Evolutionary conservation across 2,329 filamentous ascomycete genomes (phyloP).

Genomic region (Setomelanomma holmii): DNA sequence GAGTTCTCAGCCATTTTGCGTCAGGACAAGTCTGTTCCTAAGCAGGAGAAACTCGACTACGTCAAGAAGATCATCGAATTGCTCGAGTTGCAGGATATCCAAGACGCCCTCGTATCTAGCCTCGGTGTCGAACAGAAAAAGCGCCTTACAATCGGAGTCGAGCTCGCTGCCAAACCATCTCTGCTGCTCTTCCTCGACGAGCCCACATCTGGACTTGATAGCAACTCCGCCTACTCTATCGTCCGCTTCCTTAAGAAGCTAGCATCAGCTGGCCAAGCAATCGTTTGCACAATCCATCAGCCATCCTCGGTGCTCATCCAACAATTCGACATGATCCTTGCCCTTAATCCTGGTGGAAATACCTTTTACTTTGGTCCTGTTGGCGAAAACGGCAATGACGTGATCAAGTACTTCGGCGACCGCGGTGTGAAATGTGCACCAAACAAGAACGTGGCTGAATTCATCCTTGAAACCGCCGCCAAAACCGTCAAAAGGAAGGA

Average conservation of each 20-base stretch:
- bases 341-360: constrained; percentile 72
- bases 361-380: constrained; percentile 78
- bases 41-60: constrained; percentile 69
- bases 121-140: constrained; percentile 75
- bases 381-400: constrained; percentile 69
- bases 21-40: constrained; percentile 63
- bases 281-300: constrained; percentile 78
- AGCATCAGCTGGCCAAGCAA: constrained; percentile 70
- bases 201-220: constrained; percentile 74
- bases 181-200: constrained; percentile 75
- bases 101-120: constrained; percentile 70
- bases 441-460: constrained; percentile 70
- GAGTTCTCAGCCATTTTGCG: constrained; percentile 73
- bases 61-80: constrained; percentile 71
- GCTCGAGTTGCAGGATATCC: constrained; percentile 69
- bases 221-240: constrained; percentile 72
- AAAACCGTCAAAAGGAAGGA: constrained; percentile 61
- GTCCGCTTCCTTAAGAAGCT: constrained; percentile 74
- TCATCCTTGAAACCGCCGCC: constrained; percentile 70
- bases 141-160: constrained; percentile 75
- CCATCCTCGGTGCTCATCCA: constrained; percentile 73
- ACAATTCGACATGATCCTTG: constrained; percentile 76
- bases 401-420: constrained; percentile 72
- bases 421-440: constrained; percentile 72
- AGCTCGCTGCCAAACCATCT: constrained; percentile 67